phyloP scores from a whole-genome alignment of 2,329 filamentous ascomycete genomes.

The Purpureocillium lavendulum region DNA sequence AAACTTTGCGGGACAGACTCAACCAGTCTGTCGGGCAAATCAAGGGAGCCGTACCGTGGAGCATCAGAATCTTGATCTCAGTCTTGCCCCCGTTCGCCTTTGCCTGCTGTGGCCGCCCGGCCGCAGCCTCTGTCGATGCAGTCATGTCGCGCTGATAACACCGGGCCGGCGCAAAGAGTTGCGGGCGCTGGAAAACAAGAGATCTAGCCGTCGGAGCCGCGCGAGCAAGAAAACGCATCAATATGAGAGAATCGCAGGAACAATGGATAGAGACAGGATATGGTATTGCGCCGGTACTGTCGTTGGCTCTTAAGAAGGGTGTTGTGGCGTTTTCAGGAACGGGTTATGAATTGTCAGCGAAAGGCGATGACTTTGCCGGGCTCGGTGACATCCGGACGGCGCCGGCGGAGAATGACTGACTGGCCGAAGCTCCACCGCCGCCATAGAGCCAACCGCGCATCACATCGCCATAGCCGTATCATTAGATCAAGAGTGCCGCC shows the following conservation, averaged over 20 bases:
- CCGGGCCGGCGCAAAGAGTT: neutral
- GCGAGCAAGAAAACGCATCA: slow-evolving; percentile 11
- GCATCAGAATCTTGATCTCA: slow-evolving; percentile 63
- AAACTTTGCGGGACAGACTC: neutral
- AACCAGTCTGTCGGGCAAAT: neutral
- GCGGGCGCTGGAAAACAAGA: slow-evolving; percentile 1
- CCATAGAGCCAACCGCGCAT: too few relatives aligned
- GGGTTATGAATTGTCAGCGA: neutral
- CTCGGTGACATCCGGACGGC: neutral
- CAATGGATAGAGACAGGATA: neutral
- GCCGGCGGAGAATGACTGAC: neutral
- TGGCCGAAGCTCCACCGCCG: neutral
- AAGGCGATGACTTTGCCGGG: too few relatives aligned
- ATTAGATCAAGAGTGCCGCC: too few relatives aligned
- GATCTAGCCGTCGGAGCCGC: slow-evolving; percentile 10
- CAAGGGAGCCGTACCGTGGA: slow-evolving; percentile 48
- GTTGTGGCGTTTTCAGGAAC: neutral
- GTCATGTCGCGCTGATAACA: slow-evolving; percentile 16
- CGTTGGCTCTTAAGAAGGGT: neutral
- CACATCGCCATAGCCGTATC: too few relatives aligned
- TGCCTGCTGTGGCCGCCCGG: slow-evolving; percentile 15
- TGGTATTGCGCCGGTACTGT: too few relatives aligned
- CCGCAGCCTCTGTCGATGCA: slow-evolving; percentile 10
- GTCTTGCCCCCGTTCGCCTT: slow-evolving; percentile 31
- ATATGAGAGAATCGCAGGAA: neutral